Base-by-base conservation (phyloP, 257 asterid genomes). In the Scutellaria minor region DNA sequence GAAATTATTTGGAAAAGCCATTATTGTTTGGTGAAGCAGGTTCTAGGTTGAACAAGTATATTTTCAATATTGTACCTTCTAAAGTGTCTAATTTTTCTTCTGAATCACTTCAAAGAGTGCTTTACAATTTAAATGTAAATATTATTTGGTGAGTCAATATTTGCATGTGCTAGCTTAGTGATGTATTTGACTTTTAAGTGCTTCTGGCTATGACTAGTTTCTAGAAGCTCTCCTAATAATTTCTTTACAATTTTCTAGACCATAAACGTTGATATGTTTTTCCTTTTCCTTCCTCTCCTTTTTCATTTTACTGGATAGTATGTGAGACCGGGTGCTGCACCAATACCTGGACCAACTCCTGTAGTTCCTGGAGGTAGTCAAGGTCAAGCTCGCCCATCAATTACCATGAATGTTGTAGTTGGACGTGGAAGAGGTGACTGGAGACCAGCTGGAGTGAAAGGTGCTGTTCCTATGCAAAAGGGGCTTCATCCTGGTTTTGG, bases 361-460 rank as follows among this genome's bases (percentile, higher is more conserved):
- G 92, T 62, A 14, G 73, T 85, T 45, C 80, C 93, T 63, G 96
- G 88, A 71, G 98, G 87, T 59, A 54, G 79, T 64, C 87, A 81
- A 53, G 88, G 94, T 80, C 97, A 86, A 78, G 93, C 83, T 78
- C 94, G 96, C 31, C 96, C 96, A 35, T 87, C 96, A 48, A 71
- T 77, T 71, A 84, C 78, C 68, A 75, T 83, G 80, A 87, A 85
- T 63, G 85, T 87, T 58, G 77, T 76, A 59, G 82, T 84, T 82
- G 99, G 97, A 75, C 98, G 98, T 68, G 98, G 98, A 73, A 90
- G 98, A 88, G 97, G 94, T 78, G 99, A 95, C 69, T 92, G 99
- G 98, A 85, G 99, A 64, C 96, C 99, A 66, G 44, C 88, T 18
- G 97, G 91, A 73, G 66, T 85, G 15, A 86, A 86, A 80, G 88